phyloP scores from a whole-genome alignment of 2,329 filamentous ascomycete genomes.

The Aspergillus fumigatiaffinis region DNA sequence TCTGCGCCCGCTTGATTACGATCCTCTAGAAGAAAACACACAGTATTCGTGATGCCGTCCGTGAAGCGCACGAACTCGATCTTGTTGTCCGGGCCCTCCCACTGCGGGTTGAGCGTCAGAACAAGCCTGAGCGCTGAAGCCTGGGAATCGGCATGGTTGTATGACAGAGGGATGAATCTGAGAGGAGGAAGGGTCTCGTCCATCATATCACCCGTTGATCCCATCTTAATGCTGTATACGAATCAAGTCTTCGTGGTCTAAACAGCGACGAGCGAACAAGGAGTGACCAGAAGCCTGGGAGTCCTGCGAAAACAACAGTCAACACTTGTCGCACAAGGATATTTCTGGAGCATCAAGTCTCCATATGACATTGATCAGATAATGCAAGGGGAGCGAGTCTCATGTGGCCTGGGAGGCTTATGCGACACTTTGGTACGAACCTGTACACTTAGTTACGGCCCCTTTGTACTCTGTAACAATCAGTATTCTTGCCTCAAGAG shows the following conservation, averaged over 20 bases:
- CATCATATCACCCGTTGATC: constrained; percentile 18
- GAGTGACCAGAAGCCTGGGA: not conserved
- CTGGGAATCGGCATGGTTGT: constrained; percentile 72
- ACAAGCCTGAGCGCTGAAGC: constrained; percentile 76
- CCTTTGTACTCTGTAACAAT: not conserved
- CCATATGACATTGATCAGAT: not conserved
- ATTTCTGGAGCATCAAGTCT: not conserved
- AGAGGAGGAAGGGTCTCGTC: constrained; percentile 19
- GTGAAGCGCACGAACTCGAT: constrained; percentile 89
- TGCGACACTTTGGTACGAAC: not conserved
- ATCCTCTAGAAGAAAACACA: constrained; percentile 35
- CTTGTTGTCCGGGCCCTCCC: constrained; percentile 67
- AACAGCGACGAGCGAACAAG: not conserved
- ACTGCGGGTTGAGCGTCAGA: constrained; percentile 75
- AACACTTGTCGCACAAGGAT: not conserved
- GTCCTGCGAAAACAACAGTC: not conserved
- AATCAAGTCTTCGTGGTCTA: not conserved
- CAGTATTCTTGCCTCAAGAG: not conserved
- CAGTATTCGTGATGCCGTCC: constrained; percentile 96
- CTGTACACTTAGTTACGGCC: not conserved
- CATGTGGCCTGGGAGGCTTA: not conserved
- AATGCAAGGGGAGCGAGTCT: not conserved
- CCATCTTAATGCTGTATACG: constrained; percentile 18
- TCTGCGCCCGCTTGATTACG: not conserved
- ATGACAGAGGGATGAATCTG: constrained; percentile 67